Evolutionary conservation across 805 yeast species (phyloP).

Genomic region (Pichia eremophila): DNA sequence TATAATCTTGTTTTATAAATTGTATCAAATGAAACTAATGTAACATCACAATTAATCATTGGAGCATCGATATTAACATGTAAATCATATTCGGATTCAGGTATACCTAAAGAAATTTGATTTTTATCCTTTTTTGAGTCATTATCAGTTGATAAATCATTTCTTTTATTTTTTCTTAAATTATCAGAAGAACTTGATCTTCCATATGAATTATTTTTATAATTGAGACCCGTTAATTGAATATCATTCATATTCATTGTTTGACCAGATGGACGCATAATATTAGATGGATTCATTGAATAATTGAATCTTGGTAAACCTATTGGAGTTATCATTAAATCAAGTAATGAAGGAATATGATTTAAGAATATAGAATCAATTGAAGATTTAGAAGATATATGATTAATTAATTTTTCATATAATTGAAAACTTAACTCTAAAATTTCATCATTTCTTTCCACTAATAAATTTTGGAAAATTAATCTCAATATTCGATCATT

Average conservation of each 20-base stretch:
- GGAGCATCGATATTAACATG: conserved; percentile 89
- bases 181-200: not conserved
- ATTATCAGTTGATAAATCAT: conserved; percentile 7
- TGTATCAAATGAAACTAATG: conserved; percentile 67
- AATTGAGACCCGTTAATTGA: conserved; percentile 19
- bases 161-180: conserved; percentile 10
- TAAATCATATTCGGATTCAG: conserved; percentile 42
- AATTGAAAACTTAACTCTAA: conserved; percentile 53
- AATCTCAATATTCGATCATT: conserved; percentile 65
- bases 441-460: conserved; percentile 80
- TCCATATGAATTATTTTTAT: conserved; percentile 10
- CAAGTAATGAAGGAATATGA: conserved; percentile 52
- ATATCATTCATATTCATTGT: conserved; percentile 24
- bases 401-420: conserved; percentile 45
- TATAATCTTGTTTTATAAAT: conserved; percentile 67
- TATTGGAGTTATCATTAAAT: conserved; percentile 82
- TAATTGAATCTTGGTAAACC: conserved; percentile 87
- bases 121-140: conserved; percentile 2
- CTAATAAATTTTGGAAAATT: conserved; percentile 74
- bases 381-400: conserved; percentile 28
- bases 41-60: conserved; percentile 82
- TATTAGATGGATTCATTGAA: conserved; percentile 65
- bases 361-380: conserved; percentile 45
- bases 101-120: conserved; percentile 28
- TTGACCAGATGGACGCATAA: conserved; percentile 73